A percentile compares a stretch with the other conserved stretches of the same genome.
Conservation (phyloP, 768 basidiomycete genomes). For the Calocera viscosa region DNA sequence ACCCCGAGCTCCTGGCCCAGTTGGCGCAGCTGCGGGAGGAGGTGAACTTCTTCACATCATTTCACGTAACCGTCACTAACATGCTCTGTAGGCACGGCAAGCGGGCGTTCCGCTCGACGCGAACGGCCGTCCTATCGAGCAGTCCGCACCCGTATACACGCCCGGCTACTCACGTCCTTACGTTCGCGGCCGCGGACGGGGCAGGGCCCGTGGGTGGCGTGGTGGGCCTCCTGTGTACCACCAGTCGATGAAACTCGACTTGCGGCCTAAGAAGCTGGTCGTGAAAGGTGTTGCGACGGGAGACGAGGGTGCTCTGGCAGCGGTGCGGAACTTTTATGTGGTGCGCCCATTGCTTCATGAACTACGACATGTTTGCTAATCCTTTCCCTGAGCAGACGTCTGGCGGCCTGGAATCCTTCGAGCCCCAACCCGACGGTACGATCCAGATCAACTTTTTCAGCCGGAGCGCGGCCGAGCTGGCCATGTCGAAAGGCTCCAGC, state of each 20-base stretch:
- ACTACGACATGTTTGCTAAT: neutral
- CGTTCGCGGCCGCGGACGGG: slow-evolving; percentile 40
- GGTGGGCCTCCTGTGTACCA: slow-evolving; percentile 46
- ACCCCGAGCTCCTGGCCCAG: slow-evolving; percentile 60
- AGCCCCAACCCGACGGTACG: slow-evolving; percentile 5
- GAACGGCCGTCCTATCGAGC: neutral
- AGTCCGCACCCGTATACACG: neutral
- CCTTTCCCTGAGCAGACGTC: too few species aligned
- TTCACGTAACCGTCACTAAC: neutral
- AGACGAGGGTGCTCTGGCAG: slow-evolving; percentile 36
- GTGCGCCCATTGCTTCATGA: slow-evolving; percentile 30
- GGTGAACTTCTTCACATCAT: slow-evolving; percentile 32
- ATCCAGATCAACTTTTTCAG: slow-evolving; percentile 1
- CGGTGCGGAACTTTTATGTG: slow-evolving; percentile 75
- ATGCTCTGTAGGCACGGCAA: neutral
- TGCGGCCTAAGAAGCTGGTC: slow-evolving; percentile 67
- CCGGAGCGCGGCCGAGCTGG: neutral
- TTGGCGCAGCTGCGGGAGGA: slow-evolving; percentile 68
- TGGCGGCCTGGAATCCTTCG: neutral
- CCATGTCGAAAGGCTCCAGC: neutral
- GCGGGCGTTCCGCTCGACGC: neutral
- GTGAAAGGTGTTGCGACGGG: slow-evolving; percentile 52
- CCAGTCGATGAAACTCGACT: slow-evolving; percentile 77
- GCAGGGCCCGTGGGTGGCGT: slow-evolving; percentile 44
- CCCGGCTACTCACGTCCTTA: slow-evolving; percentile 28